Evolutionary conservation across 805 yeast genomes (phyloP), one percentile per base, ranked within the genome.

Genomic region (Schwanniomyces sp.): DNA sequence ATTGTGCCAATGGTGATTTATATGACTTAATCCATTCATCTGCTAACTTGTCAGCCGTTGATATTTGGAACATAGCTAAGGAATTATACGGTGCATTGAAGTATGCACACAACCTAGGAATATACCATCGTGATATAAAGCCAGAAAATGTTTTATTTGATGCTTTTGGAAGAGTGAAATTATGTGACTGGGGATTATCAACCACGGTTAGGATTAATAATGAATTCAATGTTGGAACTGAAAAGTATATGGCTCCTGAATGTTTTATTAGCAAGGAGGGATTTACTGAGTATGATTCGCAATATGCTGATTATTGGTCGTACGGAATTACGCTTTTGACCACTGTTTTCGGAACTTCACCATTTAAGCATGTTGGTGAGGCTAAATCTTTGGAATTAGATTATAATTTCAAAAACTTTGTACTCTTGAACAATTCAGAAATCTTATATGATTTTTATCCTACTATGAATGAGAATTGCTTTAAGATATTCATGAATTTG

Each of bases 121-220:
- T 85, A 11, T 84, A 79, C 52, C 91, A 85, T 62, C 70, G 91
- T 41, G 91, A 85, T 59, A 76, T 85, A 48, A 85, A 85, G 62
- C 91, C 91, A 1, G 91, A 85, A 64, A 85, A 85, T 56, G 75
- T 85, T 26, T 65, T 85, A 28, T 66, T 85, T 44, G 77, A 76
- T 53, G 62, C 63, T 4, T 64, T 72, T 44, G 83, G 84, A 40
- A 62, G 76, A 26, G 71, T 84, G 43, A 85, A 85, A 62, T 65
- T 85, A 41, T 84, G 88, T 47, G 91, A 85, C 61, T 85, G 89
- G 88, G 91, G 91, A 0, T 75, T 85, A 43, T 78, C 88, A 18
- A 80, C 85, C 2, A 55, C 60, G n/a, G 41, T 29, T 14, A 45
- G 66, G 25, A 47, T 53, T 41, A 64, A 58, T 49, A 44, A 55